A percentile compares a stretch with the other conserved stretches of the same genome.
These are phyloP conservation scores for Lactarius indigo DNA, from an alignment of 768 basidiomycete species.

Conservation along the genomic window DNA sequence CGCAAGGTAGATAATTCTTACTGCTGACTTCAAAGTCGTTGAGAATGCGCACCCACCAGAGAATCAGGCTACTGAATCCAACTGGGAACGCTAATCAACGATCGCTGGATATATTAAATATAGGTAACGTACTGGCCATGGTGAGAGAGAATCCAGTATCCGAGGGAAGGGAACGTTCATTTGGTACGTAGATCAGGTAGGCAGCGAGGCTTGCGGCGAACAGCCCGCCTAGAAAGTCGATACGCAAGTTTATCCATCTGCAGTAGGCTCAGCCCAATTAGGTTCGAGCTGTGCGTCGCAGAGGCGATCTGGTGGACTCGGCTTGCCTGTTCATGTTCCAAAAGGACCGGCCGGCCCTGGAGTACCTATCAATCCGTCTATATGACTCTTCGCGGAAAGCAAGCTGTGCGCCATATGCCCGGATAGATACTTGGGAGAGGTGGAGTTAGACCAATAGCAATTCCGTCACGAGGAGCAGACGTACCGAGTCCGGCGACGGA, in stretches of 20 bases:
- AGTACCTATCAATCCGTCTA: constrained; percentile 46
- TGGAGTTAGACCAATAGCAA: not conserved
- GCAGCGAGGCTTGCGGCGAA: constrained; percentile 49
- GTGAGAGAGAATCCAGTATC: constrained; percentile 40
- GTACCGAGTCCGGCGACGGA: constrained; percentile 47
- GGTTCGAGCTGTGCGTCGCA: too few relatives aligned
- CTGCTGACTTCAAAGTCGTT: too few relatives aligned
- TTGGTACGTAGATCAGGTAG: constrained; percentile 47
- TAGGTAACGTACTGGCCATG: constrained; percentile 35
- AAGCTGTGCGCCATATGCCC: constrained; percentile 53
- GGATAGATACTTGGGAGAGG: constrained; percentile 38
- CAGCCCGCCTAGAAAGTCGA: constrained; percentile 55
- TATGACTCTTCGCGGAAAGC: constrained; percentile 42
- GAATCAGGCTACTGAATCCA: too few relatives aligned
- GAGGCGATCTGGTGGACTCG: too few relatives aligned
- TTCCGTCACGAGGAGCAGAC: constrained; percentile 6
- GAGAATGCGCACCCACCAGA: too few relatives aligned
- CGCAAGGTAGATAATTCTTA: too few relatives aligned
- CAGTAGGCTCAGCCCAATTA: not conserved
- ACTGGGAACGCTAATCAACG: too few relatives aligned
- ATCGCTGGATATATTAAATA: too few relatives aligned
- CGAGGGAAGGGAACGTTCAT: constrained; percentile 34
- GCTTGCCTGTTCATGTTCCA: too few relatives aligned
- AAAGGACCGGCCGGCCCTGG: too few relatives aligned
- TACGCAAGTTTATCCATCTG: constrained; percentile 47